phyloP scores from a whole-genome alignment of 768 basidiomycete genomes.

The Lyophyllum atratum region DNA sequence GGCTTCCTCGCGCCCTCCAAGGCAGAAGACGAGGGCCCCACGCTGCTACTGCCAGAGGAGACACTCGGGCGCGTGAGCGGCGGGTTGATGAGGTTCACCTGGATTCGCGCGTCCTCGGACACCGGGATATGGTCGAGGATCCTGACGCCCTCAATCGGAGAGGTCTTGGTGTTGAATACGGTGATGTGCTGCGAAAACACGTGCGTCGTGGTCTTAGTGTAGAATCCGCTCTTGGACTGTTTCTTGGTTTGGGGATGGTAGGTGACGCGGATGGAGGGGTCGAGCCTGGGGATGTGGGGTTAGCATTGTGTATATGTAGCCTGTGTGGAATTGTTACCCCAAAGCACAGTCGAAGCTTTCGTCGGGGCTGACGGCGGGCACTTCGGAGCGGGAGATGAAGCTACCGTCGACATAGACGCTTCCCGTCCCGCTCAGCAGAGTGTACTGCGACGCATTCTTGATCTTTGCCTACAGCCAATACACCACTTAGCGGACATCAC shows the following conservation, averaged over 20 bases:
- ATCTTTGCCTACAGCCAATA: constrained; percentile 24
- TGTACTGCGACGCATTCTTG: constrained; percentile 28
- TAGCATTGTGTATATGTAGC: not conserved
- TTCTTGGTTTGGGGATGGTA: constrained; percentile 28
- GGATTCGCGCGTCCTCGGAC: constrained; percentile 19
- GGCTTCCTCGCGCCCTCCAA: not conserved
- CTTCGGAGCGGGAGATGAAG: constrained; percentile 26
- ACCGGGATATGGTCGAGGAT: constrained; percentile 26
- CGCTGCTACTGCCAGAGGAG: not conserved
- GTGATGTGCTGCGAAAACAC: constrained; percentile 25
- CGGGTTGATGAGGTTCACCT: constrained; percentile 2
- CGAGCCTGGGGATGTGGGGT: constrained; percentile 16
- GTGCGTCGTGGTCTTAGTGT: constrained; percentile 21
- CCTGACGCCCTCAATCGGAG: constrained; percentile 15
- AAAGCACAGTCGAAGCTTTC: constrained; percentile 33
- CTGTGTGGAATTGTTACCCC: constrained; percentile 17
- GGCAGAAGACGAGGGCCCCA: not conserved
- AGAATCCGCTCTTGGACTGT: constrained; percentile 23
- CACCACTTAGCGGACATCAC: not conserved
- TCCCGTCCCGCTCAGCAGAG: constrained; percentile 23
- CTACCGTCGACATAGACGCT: constrained; percentile 31
- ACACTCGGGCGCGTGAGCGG: not conserved
- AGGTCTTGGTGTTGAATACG: constrained; percentile 23
- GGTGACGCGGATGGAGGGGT: constrained; percentile 26
- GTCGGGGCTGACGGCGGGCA: constrained; percentile 27